Evolutionary conservation across 169 alveolate genomes (phyloP).

Genomic region (Plasmodium reichenowi): DNA sequence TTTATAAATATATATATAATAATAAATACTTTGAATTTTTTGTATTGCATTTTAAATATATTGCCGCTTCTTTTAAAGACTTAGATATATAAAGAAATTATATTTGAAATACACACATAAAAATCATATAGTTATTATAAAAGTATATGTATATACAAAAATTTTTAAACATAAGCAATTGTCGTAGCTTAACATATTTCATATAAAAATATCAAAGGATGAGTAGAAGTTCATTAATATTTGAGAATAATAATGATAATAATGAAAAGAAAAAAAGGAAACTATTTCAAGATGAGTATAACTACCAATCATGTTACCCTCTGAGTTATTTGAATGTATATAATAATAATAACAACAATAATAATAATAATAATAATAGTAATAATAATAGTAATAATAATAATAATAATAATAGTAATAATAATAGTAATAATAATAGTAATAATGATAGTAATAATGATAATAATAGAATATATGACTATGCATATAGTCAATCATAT

Average conservation of each 20-base stretch:
- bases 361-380: not conserved
- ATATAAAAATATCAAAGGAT: conserved; percentile 3
- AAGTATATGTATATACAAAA: too few species aligned
- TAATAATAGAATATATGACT: too few species aligned
- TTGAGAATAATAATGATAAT: conserved; percentile 19
- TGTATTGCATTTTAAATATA: too few species aligned
- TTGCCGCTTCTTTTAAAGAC: too few species aligned
- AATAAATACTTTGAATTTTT: too few species aligned
- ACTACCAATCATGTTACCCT: conserved; percentile 17
- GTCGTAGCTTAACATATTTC: too few species aligned
- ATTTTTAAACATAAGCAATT: too few species aligned
- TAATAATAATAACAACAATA: not conserved
- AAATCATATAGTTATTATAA: too few species aligned
- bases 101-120: too few species aligned
- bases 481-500: too few species aligned
- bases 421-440: not conserved
- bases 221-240: conserved; percentile 31
- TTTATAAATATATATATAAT: too few species aligned
- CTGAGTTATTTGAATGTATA: conserved; percentile 14
- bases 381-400: not conserved
- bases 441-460: not conserved
- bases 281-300: conserved; percentile 27
- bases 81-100: too few species aligned
- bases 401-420: not conserved
- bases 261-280: conserved; percentile 72